Base-by-base conservation (phyloP, 495 filamentous ascomycete genomes). In the Aspergillus asperescens region DNA sequence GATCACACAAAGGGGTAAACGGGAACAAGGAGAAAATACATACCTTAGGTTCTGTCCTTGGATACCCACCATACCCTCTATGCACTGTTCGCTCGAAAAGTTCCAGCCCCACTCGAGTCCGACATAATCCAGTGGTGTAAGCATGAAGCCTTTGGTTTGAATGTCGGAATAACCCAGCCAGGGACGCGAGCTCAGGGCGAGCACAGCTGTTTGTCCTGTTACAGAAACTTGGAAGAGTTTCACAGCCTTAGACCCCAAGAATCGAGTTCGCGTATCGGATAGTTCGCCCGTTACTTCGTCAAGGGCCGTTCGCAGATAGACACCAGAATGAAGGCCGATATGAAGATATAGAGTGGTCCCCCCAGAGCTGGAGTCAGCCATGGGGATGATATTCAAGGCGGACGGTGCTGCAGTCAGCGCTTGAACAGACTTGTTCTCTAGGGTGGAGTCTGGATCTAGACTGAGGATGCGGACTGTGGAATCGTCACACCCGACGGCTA, bases 401-500 rank as follows among this genome's bases (percentile, higher is more conserved):
- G 89, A 94, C 1, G 94, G 93, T 2, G 88, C 85, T 13, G 93
- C 90, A 2, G 90, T 93, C 47, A 96, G 69, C 6, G 89, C 90
- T 66, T 97, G 93, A 22, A 99, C 87, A 5, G 89, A 95, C 59
- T 93, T 93, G 64, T 86, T 90, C 59, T 95, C 89, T 10, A 99
- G 69, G 0, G 88, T 94, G 0, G 86, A 85, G 56, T 96, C 91
- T 1, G 90, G 89, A 61, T 94, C 90, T 45, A 96, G 73, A 59
- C 86, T 92, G 40, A 95, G 77, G 40, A 99, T 90, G 35, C 94
- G 84, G 34, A 99, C 90, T 1, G 94, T 95, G 27, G 88, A 90
- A 64, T 99, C 94, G 62, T 96, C 91, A 64, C 91, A 96, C 9
- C 94, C 94, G 46, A 99, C 94, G 49, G 94, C 94, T 34, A 97